Base-by-base conservation (phyloP, 805 yeast genomes). In the Ogataea saltuana region DNA sequence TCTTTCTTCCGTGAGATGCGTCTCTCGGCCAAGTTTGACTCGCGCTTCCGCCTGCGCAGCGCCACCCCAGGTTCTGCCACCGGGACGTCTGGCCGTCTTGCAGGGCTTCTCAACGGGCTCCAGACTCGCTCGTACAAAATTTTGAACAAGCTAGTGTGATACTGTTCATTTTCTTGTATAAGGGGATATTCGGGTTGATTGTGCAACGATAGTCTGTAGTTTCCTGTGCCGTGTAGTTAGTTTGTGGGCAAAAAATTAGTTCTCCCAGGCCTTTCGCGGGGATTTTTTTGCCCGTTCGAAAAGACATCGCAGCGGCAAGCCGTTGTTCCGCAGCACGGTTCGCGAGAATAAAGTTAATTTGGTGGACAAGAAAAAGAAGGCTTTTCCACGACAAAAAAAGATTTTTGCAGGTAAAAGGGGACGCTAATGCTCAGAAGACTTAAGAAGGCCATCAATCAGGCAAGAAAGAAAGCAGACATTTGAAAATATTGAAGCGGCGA, bases 1-100 rank as follows among this genome's bases (percentile, higher is more conserved):
- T 75, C 88, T 2, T 85, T 81, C 59, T 75, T 81, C 33, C 78
- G 74, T 52, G 75, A 73, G 46, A 67, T 85, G 53, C 61, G 82
- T 41, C 71, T 74, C 45, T 67, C 69, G 28, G 69, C 76, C 21
- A 74, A 70, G 45, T 70, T 49, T 28, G 59, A 59, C 38, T 50
- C 61, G 12, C 46, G 56, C 37, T 56, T 53, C 42, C 53, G 62
- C 30, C 40, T 58, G 10, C 29, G 50, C 13, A 51, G 56, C 8
- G 33, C 46, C 22, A 27, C 46, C 11, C 39, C 40, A 13, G 20
- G 51, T 15, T 34, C 28, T 16, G 40, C 41, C n/a, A 12, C 27
- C 11, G 38, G 38, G 9, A 15, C 17, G 10, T 4, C 29, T 3
- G 38, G 27, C 30, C 38, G 38, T 23, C 6, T 33, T 28, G 20